A percentile compares a stretch with the other conserved stretches of the same genome.
These are phyloP conservation scores for Odontarrhena argentea DNA, from an alignment of 345 rosid species.

Conservation along the genomic window DNA sequence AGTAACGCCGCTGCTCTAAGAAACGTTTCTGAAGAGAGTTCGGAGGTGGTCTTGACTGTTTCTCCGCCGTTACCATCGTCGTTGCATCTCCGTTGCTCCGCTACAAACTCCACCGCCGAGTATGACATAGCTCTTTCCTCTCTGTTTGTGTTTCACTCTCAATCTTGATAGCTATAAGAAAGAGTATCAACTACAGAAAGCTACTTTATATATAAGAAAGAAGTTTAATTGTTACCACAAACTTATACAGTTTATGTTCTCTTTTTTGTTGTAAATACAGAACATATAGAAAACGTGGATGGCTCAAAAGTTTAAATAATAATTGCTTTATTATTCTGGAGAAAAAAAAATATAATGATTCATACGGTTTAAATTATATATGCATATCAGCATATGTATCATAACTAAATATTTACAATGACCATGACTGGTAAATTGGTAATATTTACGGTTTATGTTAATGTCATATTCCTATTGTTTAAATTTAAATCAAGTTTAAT, in stretches of 20 bases:
- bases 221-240: not conserved
- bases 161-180: not conserved
- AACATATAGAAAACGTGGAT: too few relatives aligned
- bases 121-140: constrained; percentile 38
- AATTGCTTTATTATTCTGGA: too few relatives aligned
- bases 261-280: too few relatives aligned
- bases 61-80: constrained; percentile 38
- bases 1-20: constrained; percentile 72
- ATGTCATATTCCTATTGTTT: too few relatives aligned
- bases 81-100: constrained; percentile 38
- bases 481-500: too few relatives aligned
- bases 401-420: too few relatives aligned
- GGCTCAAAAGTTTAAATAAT: too few relatives aligned
- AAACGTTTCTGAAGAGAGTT: constrained; percentile 50
- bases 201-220: not conserved
- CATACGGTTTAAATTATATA: too few relatives aligned
- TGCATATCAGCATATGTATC: too few relatives aligned
- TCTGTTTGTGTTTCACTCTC: not conserved
- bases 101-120: constrained; percentile 46
- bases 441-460: too few relatives aligned
- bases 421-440: too few relatives aligned
- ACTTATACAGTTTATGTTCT: not conserved
- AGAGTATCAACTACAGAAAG: constrained; percentile 4
- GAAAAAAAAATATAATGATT: too few relatives aligned
- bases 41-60: constrained; percentile 33